These are phyloP conservation scores for Zostera marina DNA, from an alignment of 116 monocot genomes.

Conservation along the genomic window DNA sequence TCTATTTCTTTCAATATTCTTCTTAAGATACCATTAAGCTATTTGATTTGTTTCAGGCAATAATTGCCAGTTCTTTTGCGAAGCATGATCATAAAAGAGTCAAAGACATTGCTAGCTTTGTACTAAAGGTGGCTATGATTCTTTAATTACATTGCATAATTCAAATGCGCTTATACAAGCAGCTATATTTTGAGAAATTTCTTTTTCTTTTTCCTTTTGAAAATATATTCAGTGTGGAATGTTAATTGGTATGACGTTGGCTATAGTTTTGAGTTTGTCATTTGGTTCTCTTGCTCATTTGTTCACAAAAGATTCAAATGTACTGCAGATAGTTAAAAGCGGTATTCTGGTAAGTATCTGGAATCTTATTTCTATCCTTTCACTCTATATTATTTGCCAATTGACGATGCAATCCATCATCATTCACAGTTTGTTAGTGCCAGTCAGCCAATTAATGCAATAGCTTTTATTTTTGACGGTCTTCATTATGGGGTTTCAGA, in stretches of 20 bases:
- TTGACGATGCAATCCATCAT: conserved; percentile 1
- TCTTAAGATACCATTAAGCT: background rate
- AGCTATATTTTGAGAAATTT: background rate
- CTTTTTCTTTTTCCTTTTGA: background rate
- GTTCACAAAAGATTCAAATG: conserved; percentile 77
- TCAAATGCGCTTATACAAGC: background rate
- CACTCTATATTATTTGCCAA: background rate
- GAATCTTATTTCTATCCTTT: background rate
- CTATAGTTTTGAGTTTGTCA: conserved; percentile 44
- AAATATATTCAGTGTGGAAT: conserved; percentile 42
- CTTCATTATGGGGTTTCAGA: conserved; percentile 98
- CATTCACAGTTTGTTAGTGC: conserved; percentile 81
- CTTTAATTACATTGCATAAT: background rate
- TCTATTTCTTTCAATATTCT: background rate
- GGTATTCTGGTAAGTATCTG: conserved; percentile 50
- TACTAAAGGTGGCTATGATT: conserved; percentile 34
- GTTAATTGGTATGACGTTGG: conserved; percentile 42
- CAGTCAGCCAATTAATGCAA: conserved; percentile 86
- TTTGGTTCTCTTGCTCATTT: conserved; percentile 61
- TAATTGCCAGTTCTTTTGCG: conserved; percentile 72
- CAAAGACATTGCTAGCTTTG: conserved; percentile 37
- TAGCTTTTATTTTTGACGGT: conserved; percentile 95
- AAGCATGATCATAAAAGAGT: conserved; percentile 55
- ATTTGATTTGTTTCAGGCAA: conserved; percentile 19
- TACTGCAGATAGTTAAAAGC: conserved; percentile 53